A percentile compares a stretch with the other conserved stretches of the same genome.
phyloP scores from a whole-genome alignment of 768 basidiomycete species.

The Xerocomellus dryophilus region DNA sequence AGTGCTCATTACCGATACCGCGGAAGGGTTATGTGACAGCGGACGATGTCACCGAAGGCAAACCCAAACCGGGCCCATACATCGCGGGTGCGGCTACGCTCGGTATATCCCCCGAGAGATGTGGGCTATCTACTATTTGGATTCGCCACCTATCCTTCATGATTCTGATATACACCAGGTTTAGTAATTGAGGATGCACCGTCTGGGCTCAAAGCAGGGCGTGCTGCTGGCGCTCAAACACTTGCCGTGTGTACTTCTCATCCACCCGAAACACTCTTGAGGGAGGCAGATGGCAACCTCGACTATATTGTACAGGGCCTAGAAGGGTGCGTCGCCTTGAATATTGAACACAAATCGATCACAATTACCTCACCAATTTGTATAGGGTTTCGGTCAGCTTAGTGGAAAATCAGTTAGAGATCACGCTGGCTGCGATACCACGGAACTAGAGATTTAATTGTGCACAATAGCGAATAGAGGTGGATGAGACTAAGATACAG shows the following conservation, averaged over 20 bases:
- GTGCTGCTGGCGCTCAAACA: slow-evolving; percentile 69
- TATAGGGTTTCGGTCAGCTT: slow-evolving; percentile 20
- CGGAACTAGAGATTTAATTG: slow-evolving; percentile 9
- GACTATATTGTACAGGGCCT: slow-evolving; percentile 72
- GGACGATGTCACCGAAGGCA: slow-evolving; percentile 61
- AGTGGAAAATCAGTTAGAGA: slow-evolving; percentile 22
- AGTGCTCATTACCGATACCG: slow-evolving; percentile 60
- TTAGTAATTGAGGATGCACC: slow-evolving; percentile 91
- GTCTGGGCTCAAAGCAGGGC: slow-evolving; percentile 72
- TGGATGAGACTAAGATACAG: not conserved
- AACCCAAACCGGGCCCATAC: slow-evolving; percentile 90
- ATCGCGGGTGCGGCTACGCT: slow-evolving; percentile 63
- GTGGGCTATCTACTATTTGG: slow-evolving; percentile 34
- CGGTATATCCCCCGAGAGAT: slow-evolving; percentile 53
- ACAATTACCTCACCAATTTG: not conserved
- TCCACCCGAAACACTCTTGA: slow-evolving; percentile 46
- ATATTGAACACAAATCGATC: not conserved
- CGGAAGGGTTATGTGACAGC: slow-evolving; percentile 66
- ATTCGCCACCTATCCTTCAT: not conserved
- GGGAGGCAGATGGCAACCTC: slow-evolving; percentile 39
- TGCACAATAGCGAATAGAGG: not conserved
- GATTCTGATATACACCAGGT: slow-evolving; percentile 40
- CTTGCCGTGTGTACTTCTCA: slow-evolving; percentile 87
- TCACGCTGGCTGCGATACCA: slow-evolving; percentile 12
- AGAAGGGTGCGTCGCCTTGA: slow-evolving; percentile 46